phyloP scores from a whole-genome alignment of 257 asterid species.

The Anisodus acutangulus region DNA sequence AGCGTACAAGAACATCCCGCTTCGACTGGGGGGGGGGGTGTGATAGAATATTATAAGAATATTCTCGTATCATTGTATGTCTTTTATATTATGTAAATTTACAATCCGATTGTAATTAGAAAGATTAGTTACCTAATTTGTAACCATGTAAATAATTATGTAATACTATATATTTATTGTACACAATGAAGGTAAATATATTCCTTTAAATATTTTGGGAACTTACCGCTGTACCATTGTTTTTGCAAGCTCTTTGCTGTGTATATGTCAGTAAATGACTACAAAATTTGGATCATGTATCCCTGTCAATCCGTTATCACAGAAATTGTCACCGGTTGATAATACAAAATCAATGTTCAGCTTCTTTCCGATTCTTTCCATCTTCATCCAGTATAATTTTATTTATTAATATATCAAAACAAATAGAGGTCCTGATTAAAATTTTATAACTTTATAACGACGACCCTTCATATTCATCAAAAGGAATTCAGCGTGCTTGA shows the following conservation, averaged over 20 bases:
- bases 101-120: no score
- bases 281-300: conserved; percentile 67
- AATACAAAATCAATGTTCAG: conserved; percentile 74
- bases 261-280: conserved; percentile 71
- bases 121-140: no score
- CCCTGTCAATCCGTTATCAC: conserved; percentile 83
- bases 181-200: neutral
- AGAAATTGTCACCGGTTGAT: conserved; percentile 96
- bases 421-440: neutral
- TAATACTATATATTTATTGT: no score
- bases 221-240: conserved; percentile 79
- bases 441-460: no score
- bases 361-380: conserved; percentile 82
- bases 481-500: no score
- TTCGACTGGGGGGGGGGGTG: no score
- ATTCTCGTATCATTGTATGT: no score
- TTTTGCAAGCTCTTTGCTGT: conserved; percentile 86
- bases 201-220: neutral
- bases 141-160: no score
- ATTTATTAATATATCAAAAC: neutral
- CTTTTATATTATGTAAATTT: no score
- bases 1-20: no score
- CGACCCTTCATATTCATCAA: no score
- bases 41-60: no score
- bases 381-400: conserved; percentile 46